Conservation (phyloP, 176 grass and related monocot species). For the Oryza punctata region DNA sequence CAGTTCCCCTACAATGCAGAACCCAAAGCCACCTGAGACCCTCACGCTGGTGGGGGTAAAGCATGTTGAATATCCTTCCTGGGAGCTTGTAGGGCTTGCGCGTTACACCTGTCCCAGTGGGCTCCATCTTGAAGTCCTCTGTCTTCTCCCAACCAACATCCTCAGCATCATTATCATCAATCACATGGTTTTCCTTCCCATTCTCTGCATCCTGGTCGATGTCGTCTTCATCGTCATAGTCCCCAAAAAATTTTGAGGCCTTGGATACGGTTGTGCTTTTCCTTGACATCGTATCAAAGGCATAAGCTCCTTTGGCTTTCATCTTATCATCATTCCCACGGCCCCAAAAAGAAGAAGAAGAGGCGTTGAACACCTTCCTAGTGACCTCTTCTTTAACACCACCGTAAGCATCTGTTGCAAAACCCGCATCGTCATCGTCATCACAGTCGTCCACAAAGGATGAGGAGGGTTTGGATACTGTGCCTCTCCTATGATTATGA, state of each 20-base stretch:
- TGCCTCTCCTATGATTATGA: not conserved
- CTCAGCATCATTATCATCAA: conserved; percentile 28
- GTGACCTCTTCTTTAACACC: not conserved
- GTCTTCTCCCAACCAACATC: conserved; percentile 45
- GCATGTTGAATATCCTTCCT: conserved; percentile 53
- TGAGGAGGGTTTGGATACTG: not conserved
- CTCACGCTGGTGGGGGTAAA: conserved; percentile 73
- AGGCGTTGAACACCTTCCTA: not conserved
- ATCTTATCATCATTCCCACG: not conserved
- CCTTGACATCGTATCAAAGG: not conserved
- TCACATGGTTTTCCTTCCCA: conserved; percentile 33
- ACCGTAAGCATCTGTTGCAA: not conserved
- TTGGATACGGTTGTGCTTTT: not conserved
- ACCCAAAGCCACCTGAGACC: conserved; percentile 86
- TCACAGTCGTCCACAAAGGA: conserved; percentile 27
- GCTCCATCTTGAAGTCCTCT: conserved; percentile 57
- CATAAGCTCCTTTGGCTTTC: conserved; percentile 1
- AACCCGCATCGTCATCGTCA: conserved; percentile 23
- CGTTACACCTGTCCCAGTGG: conserved; percentile 40
- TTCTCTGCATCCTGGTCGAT: not conserved
- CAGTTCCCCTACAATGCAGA: conserved; percentile 62
- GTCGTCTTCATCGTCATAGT: not conserved
- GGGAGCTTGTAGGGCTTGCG: conserved; percentile 52
- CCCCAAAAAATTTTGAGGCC: conserved; percentile 6
- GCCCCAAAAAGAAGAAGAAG: not conserved